Percentiles rank a stretch among this genome's conserved stretches.
Evolutionary conservation across 1,284 basidiomycete species (phyloP).

Genomic region (Microbotryomycetes sp.): DNA sequence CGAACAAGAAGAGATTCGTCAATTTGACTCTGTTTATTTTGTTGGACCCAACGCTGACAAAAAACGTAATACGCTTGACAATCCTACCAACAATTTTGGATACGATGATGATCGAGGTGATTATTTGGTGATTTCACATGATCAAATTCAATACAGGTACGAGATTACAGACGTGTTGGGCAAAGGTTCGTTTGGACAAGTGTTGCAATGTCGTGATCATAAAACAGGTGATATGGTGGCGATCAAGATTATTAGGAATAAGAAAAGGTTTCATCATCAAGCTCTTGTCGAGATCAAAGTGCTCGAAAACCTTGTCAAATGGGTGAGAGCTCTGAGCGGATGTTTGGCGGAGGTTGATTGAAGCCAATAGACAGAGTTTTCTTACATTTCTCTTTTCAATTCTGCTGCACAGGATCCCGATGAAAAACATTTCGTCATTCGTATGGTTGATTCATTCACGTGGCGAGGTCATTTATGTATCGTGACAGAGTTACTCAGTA

Average conservation of each 20-base stretch:
- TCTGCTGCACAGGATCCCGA: slow-evolving; percentile 66
- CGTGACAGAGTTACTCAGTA: slow-evolving; percentile 94
- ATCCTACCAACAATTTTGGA: slow-evolving; percentile 79
- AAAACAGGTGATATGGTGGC: slow-evolving; percentile 94
- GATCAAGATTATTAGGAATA: slow-evolving; percentile 98
- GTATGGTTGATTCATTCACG: slow-evolving; percentile 98
- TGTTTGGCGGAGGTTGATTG: neutral
- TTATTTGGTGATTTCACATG: slow-evolving; percentile 80
- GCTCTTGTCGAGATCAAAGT: slow-evolving; percentile 99
- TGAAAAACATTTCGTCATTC: slow-evolving; percentile 93
- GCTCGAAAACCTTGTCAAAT: slow-evolving; percentile 89
- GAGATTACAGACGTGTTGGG: slow-evolving; percentile 88
- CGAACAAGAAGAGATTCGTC: slow-evolving; percentile 85
- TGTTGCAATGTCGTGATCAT: slow-evolving; percentile 92
- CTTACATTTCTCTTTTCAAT: neutral
- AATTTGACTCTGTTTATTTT: slow-evolving; percentile 79
- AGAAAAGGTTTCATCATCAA: slow-evolving; percentile 98
- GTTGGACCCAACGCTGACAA: slow-evolving; percentile 73
- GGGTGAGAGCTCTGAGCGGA: slow-evolving; percentile 54
- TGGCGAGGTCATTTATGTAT: slow-evolving; percentile 98
- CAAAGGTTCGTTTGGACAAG: slow-evolving; percentile 98
- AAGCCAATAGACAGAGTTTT: slow-evolving; percentile 7
- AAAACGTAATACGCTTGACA: slow-evolving; percentile 64
- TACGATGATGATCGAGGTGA: slow-evolving; percentile 99
- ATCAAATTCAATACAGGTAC: slow-evolving; percentile 94